phyloP scores from a whole-genome alignment of 2,329 filamentous ascomycete species.

The Calcarisporium arbuscula region DNA sequence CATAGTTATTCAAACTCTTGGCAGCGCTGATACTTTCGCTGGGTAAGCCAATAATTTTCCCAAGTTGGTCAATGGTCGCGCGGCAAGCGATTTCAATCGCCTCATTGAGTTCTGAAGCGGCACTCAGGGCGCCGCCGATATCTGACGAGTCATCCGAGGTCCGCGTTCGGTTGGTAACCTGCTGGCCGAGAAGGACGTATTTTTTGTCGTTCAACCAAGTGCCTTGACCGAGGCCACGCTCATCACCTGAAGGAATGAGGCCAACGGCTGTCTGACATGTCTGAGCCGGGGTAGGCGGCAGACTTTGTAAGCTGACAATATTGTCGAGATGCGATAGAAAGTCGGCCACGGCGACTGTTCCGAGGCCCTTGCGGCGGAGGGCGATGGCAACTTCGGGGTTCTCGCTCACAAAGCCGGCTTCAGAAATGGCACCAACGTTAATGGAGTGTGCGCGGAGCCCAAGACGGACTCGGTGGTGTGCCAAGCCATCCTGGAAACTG shows the following conservation, averaged over 20 bases:
- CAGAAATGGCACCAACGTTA: slow-evolving; percentile 17
- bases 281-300: not conserved
- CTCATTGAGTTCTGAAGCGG: slow-evolving; percentile 11
- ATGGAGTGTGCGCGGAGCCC: slow-evolving; percentile 13
- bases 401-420: slow-evolving; percentile 16
- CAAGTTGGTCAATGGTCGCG: slow-evolving; percentile 16
- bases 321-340: slow-evolving; percentile 12
- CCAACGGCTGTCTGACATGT: slow-evolving; percentile 6
- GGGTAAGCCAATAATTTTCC: slow-evolving; percentile 18
- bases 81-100: slow-evolving; percentile 12
- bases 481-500: slow-evolving; percentile 29
- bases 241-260: slow-evolving; percentile 6
- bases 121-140: slow-evolving; percentile 6
- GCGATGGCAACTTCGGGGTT: slow-evolving; percentile 12
- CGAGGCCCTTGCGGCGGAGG: slow-evolving; percentile 11
- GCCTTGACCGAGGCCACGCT: slow-evolving; percentile 1
- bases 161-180: not conserved
- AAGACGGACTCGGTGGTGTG: slow-evolving; percentile 13
- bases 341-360: slow-evolving; percentile 9
- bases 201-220: not conserved
- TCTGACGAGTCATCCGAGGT: slow-evolving; percentile 1
- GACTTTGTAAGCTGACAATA: slow-evolving; percentile 1
- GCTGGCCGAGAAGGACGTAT: not conserved
- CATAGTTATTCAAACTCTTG: slow-evolving; percentile 16
- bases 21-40: slow-evolving; percentile 17